A percentile compares a stretch with the other conserved stretches of the same genome.
phyloP scores from a whole-genome alignment of 257 asterid species.

The Rubia yunnanensis region DNA sequence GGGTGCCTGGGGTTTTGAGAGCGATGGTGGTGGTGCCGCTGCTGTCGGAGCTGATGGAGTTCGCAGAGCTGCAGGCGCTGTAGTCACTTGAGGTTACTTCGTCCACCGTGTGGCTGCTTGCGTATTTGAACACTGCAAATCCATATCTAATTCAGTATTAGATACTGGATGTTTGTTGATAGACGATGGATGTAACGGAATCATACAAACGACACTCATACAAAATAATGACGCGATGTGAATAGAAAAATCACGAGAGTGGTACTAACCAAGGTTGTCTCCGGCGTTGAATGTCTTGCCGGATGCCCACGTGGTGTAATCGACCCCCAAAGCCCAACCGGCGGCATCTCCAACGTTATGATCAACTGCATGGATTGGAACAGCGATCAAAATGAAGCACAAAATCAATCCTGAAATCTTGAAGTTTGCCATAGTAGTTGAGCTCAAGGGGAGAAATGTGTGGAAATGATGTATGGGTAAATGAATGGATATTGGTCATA shows the following conservation, averaged over 20 bases:
- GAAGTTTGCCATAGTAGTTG: slow-evolving; percentile 31
- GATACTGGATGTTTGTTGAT: too few species aligned
- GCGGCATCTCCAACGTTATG: slow-evolving; percentile 64
- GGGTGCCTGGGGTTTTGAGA: slow-evolving; percentile 19
- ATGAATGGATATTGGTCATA: slow-evolving; percentile 15
- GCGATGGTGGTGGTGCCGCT: slow-evolving; percentile 40
- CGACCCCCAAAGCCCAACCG: slow-evolving; percentile 65
- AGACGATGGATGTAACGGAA: too few species aligned
- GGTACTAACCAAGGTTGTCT: slow-evolving; percentile 49
- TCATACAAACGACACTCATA: too few species aligned
- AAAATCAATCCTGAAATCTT: slow-evolving; percentile 1
- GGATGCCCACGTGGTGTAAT: slow-evolving; percentile 50
- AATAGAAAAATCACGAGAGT: not conserved
- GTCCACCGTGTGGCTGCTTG: slow-evolving; percentile 59
- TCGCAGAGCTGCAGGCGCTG: slow-evolving; percentile 47
- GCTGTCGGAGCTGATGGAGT: slow-evolving; percentile 55
- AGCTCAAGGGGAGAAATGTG: not conserved
- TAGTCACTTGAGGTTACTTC: slow-evolving; percentile 62
- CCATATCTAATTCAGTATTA: too few species aligned
- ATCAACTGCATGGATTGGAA: slow-evolving; percentile 29
- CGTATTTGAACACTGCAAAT: slow-evolving; percentile 64
- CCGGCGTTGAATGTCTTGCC: slow-evolving; percentile 56
- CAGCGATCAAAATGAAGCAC: slow-evolving; percentile 23
- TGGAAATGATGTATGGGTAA: not conserved
- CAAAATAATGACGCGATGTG: too few species aligned